Base-by-base conservation (phyloP, 2,329 filamentous ascomycete genomes). In the Alternaria sp. region DNA sequence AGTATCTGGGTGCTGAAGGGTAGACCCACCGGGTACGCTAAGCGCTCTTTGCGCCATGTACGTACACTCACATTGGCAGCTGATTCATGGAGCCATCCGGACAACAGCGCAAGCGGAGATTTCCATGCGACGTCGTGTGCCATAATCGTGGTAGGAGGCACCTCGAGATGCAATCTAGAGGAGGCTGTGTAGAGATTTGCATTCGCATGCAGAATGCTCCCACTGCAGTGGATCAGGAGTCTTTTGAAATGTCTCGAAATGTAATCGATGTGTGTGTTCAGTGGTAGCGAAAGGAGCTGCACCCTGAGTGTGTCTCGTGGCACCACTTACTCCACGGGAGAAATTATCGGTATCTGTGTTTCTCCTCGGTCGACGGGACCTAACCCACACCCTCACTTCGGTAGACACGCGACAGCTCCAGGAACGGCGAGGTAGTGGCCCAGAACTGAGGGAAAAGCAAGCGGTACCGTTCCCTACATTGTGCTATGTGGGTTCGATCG, bases 391-490 rank as follows among this genome's bases (percentile, higher is more conserved):
- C 6, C 28, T 41, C 20, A 37, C 49, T 25, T 15, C 49, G 20
- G 30, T 15, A 53, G 8, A 15, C 30, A 41, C 30, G 37, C 20
- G 20, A 53, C 30, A n/a, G 30, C 14, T 53, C 28, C 20, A 53
- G 49, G 28, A 53, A 53, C 20, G 58, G 50, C 15, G 15, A 61
- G 33, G 18, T 45, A 44, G 25, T 33, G n/a, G 25, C 33, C 58
- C 50, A 55, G 30, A 49, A 50, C 49, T 53, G 20, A 18, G 23
- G 23, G 55, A 61, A 43, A 61, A 61, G 58, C 30, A 61, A 50
- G 26, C 23, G 30, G 44, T 57, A 57, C 53, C 58, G 45, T 57
- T 61, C 37, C n/a, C 44, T 46, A 28, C 37, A 37, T 18, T 20
- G 18, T 26, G 47, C 37, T n/a, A 18, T 20, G 18, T 26, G 47